phyloP scores from a whole-genome alignment of 2,329 filamentous ascomycete species.

The Alternaria sp. region DNA sequence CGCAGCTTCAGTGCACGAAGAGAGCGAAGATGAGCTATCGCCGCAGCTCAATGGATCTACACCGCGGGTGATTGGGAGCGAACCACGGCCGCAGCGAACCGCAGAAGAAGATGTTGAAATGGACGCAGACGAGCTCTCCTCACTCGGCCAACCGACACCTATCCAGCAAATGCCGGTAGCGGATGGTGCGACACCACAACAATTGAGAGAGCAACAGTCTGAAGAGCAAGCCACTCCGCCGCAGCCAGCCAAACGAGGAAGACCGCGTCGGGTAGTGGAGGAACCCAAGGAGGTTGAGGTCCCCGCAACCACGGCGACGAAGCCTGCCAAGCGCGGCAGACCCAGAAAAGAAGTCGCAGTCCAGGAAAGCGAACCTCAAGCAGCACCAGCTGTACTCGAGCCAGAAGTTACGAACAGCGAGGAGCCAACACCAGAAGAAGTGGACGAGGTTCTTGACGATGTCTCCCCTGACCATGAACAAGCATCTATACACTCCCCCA shows the following conservation, averaged over 20 bases:
- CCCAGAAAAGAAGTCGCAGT: slow-evolving; percentile 11
- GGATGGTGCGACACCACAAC: background rate
- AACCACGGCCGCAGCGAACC: slow-evolving; percentile 1
- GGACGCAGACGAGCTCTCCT: slow-evolving; percentile 29
- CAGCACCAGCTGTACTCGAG: slow-evolving; percentile 21
- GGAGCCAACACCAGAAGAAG: background rate
- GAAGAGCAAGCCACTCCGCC: background rate
- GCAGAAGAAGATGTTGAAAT: slow-evolving; percentile 20
- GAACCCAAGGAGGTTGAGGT: background rate
- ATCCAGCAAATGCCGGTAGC: slow-evolving; percentile 7
- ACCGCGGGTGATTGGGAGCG: slow-evolving; percentile 4
- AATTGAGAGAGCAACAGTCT: background rate
- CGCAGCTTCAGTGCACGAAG: slow-evolving; percentile 21
- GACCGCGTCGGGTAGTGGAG: slow-evolving; percentile 5
- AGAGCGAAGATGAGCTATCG: slow-evolving; percentile 40
- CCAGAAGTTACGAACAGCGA: slow-evolving; percentile 11
- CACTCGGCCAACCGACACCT: slow-evolving; percentile 13
- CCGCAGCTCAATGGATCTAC: slow-evolving; percentile 15
- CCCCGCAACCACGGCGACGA: background rate
- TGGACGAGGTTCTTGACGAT: slow-evolving; percentile 16
- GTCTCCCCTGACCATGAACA: slow-evolving; percentile 27
- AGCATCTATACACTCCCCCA: slow-evolving; percentile 2
- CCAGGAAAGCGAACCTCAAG: slow-evolving; percentile 8
- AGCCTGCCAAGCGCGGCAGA: slow-evolving; percentile 20
- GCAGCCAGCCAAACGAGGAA: slow-evolving; percentile 6